Evolutionary conservation across 805 yeast genomes (phyloP).

Genomic region (Starmerella vaccinii): DNA sequence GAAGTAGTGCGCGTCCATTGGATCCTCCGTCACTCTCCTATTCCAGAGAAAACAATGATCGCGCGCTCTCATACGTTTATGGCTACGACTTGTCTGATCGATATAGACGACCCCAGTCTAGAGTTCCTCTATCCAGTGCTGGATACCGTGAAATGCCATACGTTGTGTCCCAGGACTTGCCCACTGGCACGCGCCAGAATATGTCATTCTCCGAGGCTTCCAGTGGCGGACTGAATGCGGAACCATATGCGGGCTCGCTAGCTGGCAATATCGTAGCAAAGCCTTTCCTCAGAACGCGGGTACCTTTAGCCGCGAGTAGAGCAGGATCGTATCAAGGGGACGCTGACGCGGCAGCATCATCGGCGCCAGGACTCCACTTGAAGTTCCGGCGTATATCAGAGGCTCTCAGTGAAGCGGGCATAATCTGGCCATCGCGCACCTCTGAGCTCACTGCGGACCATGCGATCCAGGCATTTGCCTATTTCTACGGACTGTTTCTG

Average conservation of each 20-base stretch:
- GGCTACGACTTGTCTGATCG: not conserved
- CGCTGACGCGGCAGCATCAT: not conserved
- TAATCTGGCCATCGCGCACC: slow-evolving; percentile 2
- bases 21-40: not conserved
- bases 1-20: too few relatives aligned
- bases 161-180: not conserved
- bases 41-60: not conserved
- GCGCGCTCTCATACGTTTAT: slow-evolving; percentile 2
- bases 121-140: slow-evolving; percentile 1
- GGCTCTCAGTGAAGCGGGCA: not conserved
- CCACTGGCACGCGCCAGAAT: not conserved
- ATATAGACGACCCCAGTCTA: not conserved
- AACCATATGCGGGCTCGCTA: not conserved
- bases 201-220: slow-evolving; percentile 3
- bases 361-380: not conserved
- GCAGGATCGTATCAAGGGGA: not conserved
- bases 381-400: not conserved
- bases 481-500: slow-evolving; percentile 2
- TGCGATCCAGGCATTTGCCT: slow-evolving; percentile 5
- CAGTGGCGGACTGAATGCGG: not conserved
- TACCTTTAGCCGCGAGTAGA: not conserved
- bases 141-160: not conserved
- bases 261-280: too few relatives aligned
- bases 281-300: not conserved
- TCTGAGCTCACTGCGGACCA: not conserved